phyloP scores from a whole-genome alignment of 1,284 basidiomycete species.

The Malassezia psittaci region DNA sequence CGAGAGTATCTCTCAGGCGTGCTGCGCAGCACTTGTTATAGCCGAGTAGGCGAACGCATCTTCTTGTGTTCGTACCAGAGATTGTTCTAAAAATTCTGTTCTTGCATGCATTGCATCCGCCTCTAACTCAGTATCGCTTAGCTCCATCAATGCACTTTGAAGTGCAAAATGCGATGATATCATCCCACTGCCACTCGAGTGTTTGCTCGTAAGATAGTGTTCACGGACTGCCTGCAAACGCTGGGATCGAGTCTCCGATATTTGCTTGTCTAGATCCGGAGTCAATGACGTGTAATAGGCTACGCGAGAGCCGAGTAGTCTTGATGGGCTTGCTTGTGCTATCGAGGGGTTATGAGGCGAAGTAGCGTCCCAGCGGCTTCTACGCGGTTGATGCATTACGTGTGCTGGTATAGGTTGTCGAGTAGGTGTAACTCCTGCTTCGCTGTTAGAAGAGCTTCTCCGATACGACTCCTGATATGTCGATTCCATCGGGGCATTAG shows the following conservation, averaged over 20 bases:
- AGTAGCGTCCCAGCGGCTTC: neutral
- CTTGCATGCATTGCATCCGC: slow-evolving; percentile 7
- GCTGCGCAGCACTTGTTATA: slow-evolving; percentile 52
- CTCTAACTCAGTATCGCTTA: slow-evolving; percentile 14
- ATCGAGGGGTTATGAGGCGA: neutral
- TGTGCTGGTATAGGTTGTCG: neutral
- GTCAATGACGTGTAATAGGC: neutral
- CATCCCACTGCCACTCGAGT: neutral
- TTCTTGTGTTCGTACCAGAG: slow-evolving; percentile 12
- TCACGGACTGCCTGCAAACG: neutral
- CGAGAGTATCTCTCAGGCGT: neutral
- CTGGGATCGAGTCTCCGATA: neutral
- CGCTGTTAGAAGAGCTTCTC: neutral
- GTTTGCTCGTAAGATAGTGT: slow-evolving; percentile 7
- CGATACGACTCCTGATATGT: neutral
- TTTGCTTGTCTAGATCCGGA: slow-evolving; percentile 4
- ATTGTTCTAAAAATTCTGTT: slow-evolving; percentile 5
- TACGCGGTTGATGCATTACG: neutral
- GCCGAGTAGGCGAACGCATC: slow-evolving; percentile 16
- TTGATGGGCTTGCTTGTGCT: neutral
- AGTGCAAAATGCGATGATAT: slow-evolving; percentile 14
- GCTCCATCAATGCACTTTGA: slow-evolving; percentile 17
- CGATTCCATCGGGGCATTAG: neutral
- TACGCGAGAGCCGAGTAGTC: no score
- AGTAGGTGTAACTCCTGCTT: neutral